These are phyloP conservation scores for Polytrichum commune DNA, from an alignment of 225 moss, liverwort and hornwort genomes.

Conservation along the genomic window DNA sequence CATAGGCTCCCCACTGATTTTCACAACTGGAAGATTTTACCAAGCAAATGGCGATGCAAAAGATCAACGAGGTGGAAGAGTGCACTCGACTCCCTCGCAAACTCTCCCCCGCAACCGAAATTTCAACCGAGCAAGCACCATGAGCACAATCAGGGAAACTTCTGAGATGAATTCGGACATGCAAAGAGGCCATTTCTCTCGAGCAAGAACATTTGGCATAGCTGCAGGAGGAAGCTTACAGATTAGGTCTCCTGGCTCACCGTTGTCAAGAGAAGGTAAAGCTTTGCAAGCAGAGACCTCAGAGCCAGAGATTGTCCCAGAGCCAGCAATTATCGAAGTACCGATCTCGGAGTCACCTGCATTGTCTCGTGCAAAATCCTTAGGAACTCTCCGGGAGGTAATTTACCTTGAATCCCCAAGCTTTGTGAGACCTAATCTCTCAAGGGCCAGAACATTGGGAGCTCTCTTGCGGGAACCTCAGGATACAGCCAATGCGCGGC, in stretches of 20 bases:
- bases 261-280: slow-evolving; percentile 19
- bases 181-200: slow-evolving; percentile 18
- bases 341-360: slow-evolving; percentile 8
- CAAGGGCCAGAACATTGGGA: slow-evolving; percentile 24
- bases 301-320: slow-evolving; percentile 13
- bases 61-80: background rate
- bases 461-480: slow-evolving; percentile 23
- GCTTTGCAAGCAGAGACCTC: background rate
- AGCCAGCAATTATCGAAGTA: slow-evolving; percentile 5
- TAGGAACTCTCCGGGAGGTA: slow-evolving; percentile 41
- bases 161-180: slow-evolving; percentile 19
- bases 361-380: slow-evolving; percentile 25
- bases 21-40: slow-evolving; percentile 26
- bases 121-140: slow-evolving; percentile 31
- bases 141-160: slow-evolving; percentile 41
- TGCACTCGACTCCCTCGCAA: slow-evolving; percentile 12
- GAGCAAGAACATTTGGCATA: slow-evolving; percentile 18
- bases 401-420: slow-evolving; percentile 45
- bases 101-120: slow-evolving; percentile 21
- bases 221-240: slow-evolving; percentile 5
- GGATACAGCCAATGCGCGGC: slow-evolving; percentile 3
- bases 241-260: slow-evolving; percentile 17
- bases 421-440: slow-evolving; percentile 31
- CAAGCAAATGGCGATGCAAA: slow-evolving; percentile 8
- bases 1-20: slow-evolving; percentile 31